A percentile compares a stretch with the other conserved stretches of the same genome.
Evolutionary conservation across 208 protist genomes (phyloP).

Genomic region (Trypanosomatidae sp.): DNA sequence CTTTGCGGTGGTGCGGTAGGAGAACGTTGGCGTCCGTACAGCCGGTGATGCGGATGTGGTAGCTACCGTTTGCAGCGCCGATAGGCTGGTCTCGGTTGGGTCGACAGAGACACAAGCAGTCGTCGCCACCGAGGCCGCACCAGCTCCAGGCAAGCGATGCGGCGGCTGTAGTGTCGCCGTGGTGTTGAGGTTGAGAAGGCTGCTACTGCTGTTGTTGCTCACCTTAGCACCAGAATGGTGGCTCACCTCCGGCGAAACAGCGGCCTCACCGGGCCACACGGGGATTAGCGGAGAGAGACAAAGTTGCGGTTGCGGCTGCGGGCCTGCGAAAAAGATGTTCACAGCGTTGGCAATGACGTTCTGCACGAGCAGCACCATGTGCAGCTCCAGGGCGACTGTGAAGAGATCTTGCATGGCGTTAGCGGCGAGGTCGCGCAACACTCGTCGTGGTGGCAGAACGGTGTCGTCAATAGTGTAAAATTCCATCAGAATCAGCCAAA

Average conservation of each 20-base stretch:
- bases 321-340: conserved; percentile 36
- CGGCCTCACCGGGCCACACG: background rate
- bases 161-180: background rate
- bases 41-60: conserved; percentile 4
- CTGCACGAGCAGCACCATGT: conserved; percentile 40
- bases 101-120: background rate
- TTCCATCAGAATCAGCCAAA: conserved; percentile 51
- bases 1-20: conserved; percentile 18
- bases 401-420: conserved; percentile 59
- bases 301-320: background rate
- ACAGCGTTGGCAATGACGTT: conserved; percentile 60
- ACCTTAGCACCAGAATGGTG: background rate
- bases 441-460: conserved; percentile 18
- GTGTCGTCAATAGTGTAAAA: conserved; percentile 29
- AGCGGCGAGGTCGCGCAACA: conserved; percentile 60
- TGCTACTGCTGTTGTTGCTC: background rate
- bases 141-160: background rate
- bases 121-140: background rate
- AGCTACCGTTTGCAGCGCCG: background rate
- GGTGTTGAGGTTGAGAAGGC: background rate
- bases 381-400: conserved; percentile 43
- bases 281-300: background rate
- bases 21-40: background rate
- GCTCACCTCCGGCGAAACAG: background rate
- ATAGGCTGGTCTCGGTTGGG: background rate